phyloP scores from a whole-genome alignment of 768 basidiomycete genomes.

The Mycena olivaceomarginata region DNA sequence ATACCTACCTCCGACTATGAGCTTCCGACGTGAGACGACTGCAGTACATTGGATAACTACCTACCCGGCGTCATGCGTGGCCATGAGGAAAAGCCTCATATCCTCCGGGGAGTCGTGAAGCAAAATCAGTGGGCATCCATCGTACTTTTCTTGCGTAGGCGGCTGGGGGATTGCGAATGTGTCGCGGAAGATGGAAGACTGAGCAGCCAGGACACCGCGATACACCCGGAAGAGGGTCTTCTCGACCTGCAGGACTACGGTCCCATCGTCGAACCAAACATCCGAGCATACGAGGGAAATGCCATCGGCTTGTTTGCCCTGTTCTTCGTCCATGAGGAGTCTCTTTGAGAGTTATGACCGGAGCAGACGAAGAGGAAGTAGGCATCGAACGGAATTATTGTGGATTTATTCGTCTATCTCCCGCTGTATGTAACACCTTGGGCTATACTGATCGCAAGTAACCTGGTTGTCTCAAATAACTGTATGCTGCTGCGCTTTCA shows the following conservation, averaged over 20 bases:
- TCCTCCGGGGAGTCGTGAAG: constrained; percentile 15
- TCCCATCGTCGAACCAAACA: constrained; percentile 29
- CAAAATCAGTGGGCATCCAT: not conserved
- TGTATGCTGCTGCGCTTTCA: too few relatives aligned
- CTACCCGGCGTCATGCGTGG: constrained; percentile 11
- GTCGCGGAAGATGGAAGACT: constrained; percentile 28
- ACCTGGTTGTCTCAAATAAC: too few relatives aligned
- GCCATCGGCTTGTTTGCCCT: not conserved
- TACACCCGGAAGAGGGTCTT: constrained; percentile 24
- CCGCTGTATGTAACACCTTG: too few relatives aligned
- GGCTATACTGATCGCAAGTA: too few relatives aligned
- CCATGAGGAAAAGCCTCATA: not conserved
- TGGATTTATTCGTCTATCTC: too few relatives aligned
- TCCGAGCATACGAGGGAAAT: constrained; percentile 8
- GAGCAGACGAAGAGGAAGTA: too few relatives aligned
- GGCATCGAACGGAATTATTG: too few relatives aligned
- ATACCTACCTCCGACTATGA: constrained; percentile 1
- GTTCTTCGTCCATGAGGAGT: not conserved
- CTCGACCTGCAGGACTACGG: constrained; percentile 16
- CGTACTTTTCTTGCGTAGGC: not conserved
- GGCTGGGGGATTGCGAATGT: constrained; percentile 29
- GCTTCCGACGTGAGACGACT: not conserved
- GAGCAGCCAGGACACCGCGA: constrained; percentile 22
- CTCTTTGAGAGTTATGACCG: too few relatives aligned
- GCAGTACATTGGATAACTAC: not conserved